These are phyloP conservation scores for Trichophyton schoenleinii DNA, from an alignment of 2,329 filamentous ascomycete species.

Conservation along the genomic window DNA sequence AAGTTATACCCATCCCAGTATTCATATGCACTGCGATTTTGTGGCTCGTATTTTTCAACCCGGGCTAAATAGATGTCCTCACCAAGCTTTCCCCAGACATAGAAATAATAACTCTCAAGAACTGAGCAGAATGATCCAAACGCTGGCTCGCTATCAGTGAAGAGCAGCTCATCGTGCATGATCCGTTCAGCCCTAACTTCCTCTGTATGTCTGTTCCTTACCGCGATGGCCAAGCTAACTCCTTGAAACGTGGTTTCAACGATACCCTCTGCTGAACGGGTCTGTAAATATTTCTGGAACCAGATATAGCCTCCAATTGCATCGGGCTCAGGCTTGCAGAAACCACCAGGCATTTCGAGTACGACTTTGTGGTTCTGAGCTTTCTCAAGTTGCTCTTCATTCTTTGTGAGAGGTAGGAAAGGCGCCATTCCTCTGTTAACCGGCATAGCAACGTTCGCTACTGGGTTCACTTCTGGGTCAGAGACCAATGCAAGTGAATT, in stretches of 20 bases:
- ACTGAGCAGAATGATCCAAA: conserved; percentile 13
- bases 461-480: neutral
- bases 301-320: conserved; percentile 11
- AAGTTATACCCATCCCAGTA: conserved; percentile 12
- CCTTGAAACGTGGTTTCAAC: conserved; percentile 4
- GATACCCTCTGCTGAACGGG: neutral
- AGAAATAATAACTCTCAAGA: conserved; percentile 7
- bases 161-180: conserved; percentile 3
- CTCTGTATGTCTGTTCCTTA: conserved; percentile 6
- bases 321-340: conserved; percentile 5
- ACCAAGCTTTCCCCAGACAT: conserved; percentile 11
- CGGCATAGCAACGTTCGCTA: conserved; percentile 3
- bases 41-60: conserved; percentile 6
- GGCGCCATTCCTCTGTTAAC: conserved; percentile 4
- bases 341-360: conserved; percentile 7
- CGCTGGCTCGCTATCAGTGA: conserved; percentile 8
- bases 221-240: conserved; percentile 10
- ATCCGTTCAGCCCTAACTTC: conserved; percentile 5
- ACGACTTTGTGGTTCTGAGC: conserved; percentile 2
- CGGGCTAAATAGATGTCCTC: conserved; percentile 12
- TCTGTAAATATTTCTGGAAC: conserved; percentile 8
- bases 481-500: conserved; percentile 8
- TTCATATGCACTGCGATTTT: conserved; percentile 9
- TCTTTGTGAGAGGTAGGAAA: conserved; percentile 8
- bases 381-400: conserved; percentile 6